Conservation (phyloP, 257 asterid species). For the Petunia axillaris region DNA sequence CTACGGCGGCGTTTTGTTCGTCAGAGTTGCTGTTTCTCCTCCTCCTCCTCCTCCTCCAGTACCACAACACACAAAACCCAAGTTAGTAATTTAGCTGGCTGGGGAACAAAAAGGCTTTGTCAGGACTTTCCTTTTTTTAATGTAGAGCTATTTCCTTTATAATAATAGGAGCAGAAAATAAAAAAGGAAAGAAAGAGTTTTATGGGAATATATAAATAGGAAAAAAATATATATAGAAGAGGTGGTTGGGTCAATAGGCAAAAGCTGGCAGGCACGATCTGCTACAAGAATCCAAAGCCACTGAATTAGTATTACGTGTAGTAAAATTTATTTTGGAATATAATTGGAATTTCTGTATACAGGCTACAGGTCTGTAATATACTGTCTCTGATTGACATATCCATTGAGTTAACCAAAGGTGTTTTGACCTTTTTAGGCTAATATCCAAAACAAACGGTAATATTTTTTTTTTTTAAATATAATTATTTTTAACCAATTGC, state of each 20-base stretch:
- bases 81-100: constrained; percentile 34
- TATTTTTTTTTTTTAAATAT: too few species aligned
- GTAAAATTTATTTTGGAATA: constrained; percentile 5
- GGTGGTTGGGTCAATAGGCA: constrained; percentile 10
- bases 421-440: neutral
- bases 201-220: too few species aligned
- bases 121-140: constrained; percentile 36
- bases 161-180: constrained; percentile 21
- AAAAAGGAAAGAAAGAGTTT: constrained; percentile 37
- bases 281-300: constrained; percentile 87
- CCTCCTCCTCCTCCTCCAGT: constrained; percentile 25
- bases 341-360: constrained; percentile 9
- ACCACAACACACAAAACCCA: constrained; percentile 30
- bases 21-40: neutral
- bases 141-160: neutral
- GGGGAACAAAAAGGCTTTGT: constrained; percentile 42
- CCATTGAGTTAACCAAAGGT: neutral
- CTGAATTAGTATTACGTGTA: constrained; percentile 24
- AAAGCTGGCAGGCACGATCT: constrained; percentile 99
- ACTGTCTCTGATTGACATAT: neutral
- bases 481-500: neutral
- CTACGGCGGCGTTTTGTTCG: neutral
- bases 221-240: neutral
- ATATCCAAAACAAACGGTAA: neutral
- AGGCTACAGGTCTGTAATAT: neutral